phyloP scores from a whole-genome alignment of 176 grass and related monocot genomes.

The Musa beccarii region DNA sequence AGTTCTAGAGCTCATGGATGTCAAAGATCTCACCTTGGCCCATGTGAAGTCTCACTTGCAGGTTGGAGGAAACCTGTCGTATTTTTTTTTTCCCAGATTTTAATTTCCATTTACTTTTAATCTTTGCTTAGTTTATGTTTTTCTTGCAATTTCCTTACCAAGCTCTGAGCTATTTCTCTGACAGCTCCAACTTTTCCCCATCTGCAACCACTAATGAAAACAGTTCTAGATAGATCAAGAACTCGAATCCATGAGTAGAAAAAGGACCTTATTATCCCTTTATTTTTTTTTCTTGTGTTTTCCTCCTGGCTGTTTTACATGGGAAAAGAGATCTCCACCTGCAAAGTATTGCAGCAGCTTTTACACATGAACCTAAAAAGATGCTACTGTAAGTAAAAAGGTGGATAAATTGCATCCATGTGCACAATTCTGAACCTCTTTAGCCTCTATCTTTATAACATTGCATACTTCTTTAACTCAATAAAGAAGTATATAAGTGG shows the following conservation, averaged over 20 bases:
- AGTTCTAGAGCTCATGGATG: slow-evolving; percentile 96
- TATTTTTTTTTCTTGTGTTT: too few species aligned
- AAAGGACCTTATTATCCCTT: too few species aligned
- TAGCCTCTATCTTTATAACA: too few species aligned
- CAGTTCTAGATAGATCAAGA: background rate
- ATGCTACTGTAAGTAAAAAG: background rate
- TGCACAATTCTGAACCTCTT: too few species aligned
- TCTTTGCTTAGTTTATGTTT: too few species aligned
- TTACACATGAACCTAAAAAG: background rate
- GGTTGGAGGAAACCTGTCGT: slow-evolving; percentile 20
- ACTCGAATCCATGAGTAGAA: too few species aligned
- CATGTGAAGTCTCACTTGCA: slow-evolving; percentile 98
- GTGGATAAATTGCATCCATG: too few species aligned
- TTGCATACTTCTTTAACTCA: too few species aligned
- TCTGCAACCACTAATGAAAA: background rate
- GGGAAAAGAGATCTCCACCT: too few species aligned
- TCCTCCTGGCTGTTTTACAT: too few species aligned
- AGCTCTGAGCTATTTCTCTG: background rate
- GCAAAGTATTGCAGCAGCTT: background rate
- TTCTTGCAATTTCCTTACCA: background rate
- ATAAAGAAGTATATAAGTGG: too few species aligned
- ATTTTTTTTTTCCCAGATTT: background rate
- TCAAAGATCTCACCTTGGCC: slow-evolving; percentile 92
- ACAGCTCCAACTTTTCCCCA: background rate
- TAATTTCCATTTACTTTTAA: background rate